A percentile compares a stretch with the other conserved stretches of the same genome.
Evolutionary conservation across 1,284 basidiomycete genomes (phyloP).

Genomic region (Xerocomus amazonicus): DNA sequence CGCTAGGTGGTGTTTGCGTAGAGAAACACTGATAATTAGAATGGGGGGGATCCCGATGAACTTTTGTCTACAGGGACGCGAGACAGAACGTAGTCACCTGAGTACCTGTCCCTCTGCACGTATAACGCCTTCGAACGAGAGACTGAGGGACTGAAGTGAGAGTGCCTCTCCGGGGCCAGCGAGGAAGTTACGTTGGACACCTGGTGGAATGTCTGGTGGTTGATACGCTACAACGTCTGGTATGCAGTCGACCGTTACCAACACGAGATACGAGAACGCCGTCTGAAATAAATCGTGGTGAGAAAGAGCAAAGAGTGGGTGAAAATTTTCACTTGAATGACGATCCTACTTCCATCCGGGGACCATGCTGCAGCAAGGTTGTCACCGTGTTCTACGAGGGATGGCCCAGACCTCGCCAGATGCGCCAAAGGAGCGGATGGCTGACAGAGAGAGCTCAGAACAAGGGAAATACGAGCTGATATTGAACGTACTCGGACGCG

Average conservation of each 20-base stretch:
- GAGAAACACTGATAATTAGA: conserved; percentile 57
- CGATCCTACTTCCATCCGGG: conserved; percentile 70
- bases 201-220: conserved; percentile 48
- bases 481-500: conserved; percentile 68
- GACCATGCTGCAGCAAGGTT: conserved; percentile 77
- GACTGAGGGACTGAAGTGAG: conserved; percentile 57
- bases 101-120: conserved; percentile 72
- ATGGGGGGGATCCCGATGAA: not conserved
- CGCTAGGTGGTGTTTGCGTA: conserved; percentile 60
- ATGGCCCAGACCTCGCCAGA: conserved; percentile 70
- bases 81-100: conserved; percentile 42
- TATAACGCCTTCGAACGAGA: conserved; percentile 81
- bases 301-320: conserved; percentile 3
- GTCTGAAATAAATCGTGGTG: conserved; percentile 47
- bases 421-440: conserved; percentile 76
- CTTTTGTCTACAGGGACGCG: conserved; percentile 1
- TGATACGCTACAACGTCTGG: conserved; percentile 56
- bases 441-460: conserved; percentile 39
- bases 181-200: conserved; percentile 63
- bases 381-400: conserved; percentile 77
- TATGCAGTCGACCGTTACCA: conserved; percentile 66
- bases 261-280: conserved; percentile 71
- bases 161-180: conserved; percentile 77
- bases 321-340: conserved; percentile 63
- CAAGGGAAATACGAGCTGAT: not conserved